Percentiles rank a stretch among this genome's conserved stretches.
Evolutionary conservation across 306 rosid species (phyloP).

Genomic region (Myrica gale): DNA sequence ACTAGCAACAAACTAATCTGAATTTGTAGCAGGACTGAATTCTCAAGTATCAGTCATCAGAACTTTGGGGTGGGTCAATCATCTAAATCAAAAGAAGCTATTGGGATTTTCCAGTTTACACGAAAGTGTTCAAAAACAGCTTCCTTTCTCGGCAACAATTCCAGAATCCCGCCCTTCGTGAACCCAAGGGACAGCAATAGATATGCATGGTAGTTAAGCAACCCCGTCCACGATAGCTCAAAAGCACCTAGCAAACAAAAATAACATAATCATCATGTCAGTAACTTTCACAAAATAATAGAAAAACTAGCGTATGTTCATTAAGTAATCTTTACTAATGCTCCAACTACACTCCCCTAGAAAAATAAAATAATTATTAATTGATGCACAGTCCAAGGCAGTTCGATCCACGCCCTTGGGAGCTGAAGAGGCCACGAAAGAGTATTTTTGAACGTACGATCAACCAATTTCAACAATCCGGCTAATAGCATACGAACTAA

Average conservation of each 20-base stretch:
- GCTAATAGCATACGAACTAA: not conserved
- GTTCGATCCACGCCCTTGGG: no score
- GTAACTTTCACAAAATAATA: not conserved
- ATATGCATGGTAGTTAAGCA: conserved; percentile 13
- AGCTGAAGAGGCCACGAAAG: no score
- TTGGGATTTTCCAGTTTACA: conserved; percentile 15
- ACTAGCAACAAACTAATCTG: conserved; percentile 11
- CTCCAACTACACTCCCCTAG: no score
- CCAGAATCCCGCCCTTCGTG: conserved; percentile 19
- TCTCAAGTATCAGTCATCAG: conserved; percentile 4
- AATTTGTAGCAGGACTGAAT: conserved; percentile 23
- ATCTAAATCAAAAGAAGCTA: conserved; percentile 17
- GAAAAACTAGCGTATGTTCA: no score
- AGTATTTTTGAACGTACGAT: no score
- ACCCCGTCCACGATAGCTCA: conserved; percentile 3
- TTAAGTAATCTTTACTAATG: no score
- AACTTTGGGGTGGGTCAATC: conserved; percentile 9
- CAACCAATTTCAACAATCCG: no score
- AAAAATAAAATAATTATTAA: no score
- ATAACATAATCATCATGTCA: not conserved
- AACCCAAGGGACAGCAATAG: conserved; percentile 18
- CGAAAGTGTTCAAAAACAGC: conserved; percentile 32
- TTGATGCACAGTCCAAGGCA: no score
- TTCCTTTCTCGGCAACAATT: conserved; percentile 39
- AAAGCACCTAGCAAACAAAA: not conserved